Conservation (phyloP, 352 stramenopile species). For the Phytophthora cactorum region DNA sequence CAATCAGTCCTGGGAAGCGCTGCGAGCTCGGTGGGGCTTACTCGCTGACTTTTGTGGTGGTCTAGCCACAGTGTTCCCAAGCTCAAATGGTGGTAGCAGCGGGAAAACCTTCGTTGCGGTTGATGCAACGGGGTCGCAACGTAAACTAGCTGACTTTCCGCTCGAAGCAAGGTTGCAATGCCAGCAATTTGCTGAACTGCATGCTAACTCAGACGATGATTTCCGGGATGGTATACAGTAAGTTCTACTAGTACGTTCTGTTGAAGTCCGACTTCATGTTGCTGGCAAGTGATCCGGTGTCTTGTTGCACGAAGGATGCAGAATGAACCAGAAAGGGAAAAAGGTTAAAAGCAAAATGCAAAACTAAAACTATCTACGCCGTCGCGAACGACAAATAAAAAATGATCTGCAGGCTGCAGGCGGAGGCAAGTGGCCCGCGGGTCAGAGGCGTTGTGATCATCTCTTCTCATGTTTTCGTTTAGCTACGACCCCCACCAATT, state of each 20-base stretch:
- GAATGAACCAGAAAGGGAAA: conserved; percentile 15
- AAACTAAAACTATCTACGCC: conserved; percentile 45
- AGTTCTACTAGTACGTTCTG: neutral
- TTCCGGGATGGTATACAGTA: too few relatives aligned
- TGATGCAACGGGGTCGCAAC: neutral
- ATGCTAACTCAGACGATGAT: neutral
- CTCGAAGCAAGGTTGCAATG: conserved; percentile 31
- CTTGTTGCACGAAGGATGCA: conserved; percentile 2
- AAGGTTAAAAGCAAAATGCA: conserved; percentile 26
- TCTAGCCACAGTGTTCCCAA: conserved; percentile 32
- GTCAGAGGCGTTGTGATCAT: conserved; percentile 51
- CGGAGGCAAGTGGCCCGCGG: conserved; percentile 30
- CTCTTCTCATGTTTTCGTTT: conserved; percentile 68
- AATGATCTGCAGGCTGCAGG: conserved; percentile 25
- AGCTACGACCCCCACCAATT: conserved; percentile 52
- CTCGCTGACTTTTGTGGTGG: conserved; percentile 29
- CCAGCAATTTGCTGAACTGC: conserved; percentile 28
- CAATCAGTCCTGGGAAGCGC: conserved; percentile 15
- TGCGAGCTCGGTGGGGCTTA: conserved; percentile 18
- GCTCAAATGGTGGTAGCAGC: neutral
- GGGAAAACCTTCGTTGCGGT: neutral
- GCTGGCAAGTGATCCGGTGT: neutral
- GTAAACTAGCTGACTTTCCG: conserved; percentile 8
- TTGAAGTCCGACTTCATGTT: neutral
- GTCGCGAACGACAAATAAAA: conserved; percentile 35